Base-by-base conservation (phyloP, 306 rosid species). In the Trifolium dubium region DNA sequence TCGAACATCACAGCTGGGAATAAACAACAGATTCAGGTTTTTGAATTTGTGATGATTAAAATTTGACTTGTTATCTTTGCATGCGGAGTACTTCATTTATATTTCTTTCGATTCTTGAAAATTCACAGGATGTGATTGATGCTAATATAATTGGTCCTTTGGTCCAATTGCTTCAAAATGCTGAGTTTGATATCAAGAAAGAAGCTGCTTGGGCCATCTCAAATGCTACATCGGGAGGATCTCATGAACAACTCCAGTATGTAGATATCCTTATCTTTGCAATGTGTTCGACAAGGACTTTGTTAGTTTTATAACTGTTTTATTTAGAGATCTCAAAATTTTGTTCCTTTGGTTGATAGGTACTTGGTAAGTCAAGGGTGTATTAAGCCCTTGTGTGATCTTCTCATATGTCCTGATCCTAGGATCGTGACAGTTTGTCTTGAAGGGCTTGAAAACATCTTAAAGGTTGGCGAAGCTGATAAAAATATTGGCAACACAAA, bases 141-240 rank as follows among this genome's bases (percentile, higher is more conserved):
- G 92, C 97, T 39, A 80, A 84, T 79, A 73, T 90, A 82, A 74
- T 93, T 50, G 84, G 64, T 32, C 98, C 97, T 67, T 88, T 77
- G 79, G 86, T 93, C 72, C 50, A 64, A 46, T 79, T 93, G 79
- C 97, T 93, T 83, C 93, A 86, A 93, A 85, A 62, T 83, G 97
- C 97, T 10, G 98, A 90, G 79, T 93, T 93, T 86, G 98, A 93
- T 82, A 93, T 93, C 64, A 93, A 89, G 89, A 93, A 93, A 72
- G 98, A 93, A 79, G 98, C 98, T 79, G 98, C 98, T 2, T 93
- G 98, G 98, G 98, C 96, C 10, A 85, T 93, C 75, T 93, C 98
- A 62, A 93, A 93, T 86, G 97, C 61, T 53, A 89, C 97, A 44
- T 93, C 98, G 10, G 98, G 97, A 56, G 98, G 98, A 65, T 70